Conservation (phyloP, 179 eudicot species). For the Patellifolia procumbens region DNA sequence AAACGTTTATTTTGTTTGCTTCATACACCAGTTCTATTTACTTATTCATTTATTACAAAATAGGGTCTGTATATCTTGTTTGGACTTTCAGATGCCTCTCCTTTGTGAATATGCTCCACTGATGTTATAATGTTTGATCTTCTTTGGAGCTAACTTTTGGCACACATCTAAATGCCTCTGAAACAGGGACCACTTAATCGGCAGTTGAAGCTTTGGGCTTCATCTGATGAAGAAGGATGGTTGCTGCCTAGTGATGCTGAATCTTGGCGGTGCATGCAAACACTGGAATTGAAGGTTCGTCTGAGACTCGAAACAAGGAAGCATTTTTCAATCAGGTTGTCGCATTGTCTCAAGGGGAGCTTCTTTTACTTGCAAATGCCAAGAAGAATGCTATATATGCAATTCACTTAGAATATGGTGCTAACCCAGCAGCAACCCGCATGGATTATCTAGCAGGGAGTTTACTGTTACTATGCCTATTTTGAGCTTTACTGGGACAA, state of each 20-base stretch:
- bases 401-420: conserved; percentile 84
- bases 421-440: conserved; percentile 71
- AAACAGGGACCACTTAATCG: conserved; percentile 85
- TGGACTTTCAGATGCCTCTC: not conserved
- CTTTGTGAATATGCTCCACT: not conserved
- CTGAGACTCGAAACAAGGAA: conserved; percentile 62
- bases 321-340: conserved; percentile 94
- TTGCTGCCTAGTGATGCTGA: conserved; percentile 93
- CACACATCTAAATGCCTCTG: not conserved
- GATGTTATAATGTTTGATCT: not conserved
- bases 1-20: not conserved
- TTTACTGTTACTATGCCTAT: conserved; percentile 99
- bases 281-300: conserved; percentile 76
- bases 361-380: conserved; percentile 90
- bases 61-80: not conserved
- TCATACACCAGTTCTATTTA: not conserved
- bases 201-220: conserved; percentile 88
- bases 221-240: conserved; percentile 96
- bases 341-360: conserved; percentile 80
- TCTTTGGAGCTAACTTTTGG: not conserved
- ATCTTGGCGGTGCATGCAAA: conserved; percentile 88
- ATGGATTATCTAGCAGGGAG: conserved; percentile 96
- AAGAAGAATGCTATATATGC: conserved; percentile 96
- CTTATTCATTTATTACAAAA: not conserved
- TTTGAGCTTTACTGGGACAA: conserved; percentile 91